These are phyloP conservation scores for Diaporthe amygdali DNA, from an alignment of 2,329 filamentous ascomycete genomes.

Conservation along the genomic window DNA sequence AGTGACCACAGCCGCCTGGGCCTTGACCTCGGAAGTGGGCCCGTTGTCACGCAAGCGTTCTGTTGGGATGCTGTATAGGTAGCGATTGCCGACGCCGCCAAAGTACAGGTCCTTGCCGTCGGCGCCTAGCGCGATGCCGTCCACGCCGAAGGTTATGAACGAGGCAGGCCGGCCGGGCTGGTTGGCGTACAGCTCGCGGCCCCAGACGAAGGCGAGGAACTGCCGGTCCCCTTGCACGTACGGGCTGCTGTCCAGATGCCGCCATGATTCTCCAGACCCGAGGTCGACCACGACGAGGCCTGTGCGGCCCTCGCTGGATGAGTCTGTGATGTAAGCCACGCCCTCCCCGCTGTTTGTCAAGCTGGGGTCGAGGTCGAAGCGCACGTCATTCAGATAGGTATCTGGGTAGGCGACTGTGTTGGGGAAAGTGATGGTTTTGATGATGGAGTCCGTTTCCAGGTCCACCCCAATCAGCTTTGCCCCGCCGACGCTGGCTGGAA, in stretches of 20 bases:
- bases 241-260: slow-evolving; percentile 49
- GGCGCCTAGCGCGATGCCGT: slow-evolving; percentile 55
- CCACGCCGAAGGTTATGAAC: slow-evolving; percentile 49
- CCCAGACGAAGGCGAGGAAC: slow-evolving; percentile 55
- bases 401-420: slow-evolving; percentile 47
- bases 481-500: slow-evolving; percentile 50
- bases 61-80: slow-evolving; percentile 46
- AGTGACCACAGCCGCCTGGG: slow-evolving; percentile 46
- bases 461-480: slow-evolving; percentile 56
- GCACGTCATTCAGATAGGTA: slow-evolving; percentile 58
- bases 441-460: slow-evolving; percentile 47
- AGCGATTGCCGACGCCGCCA: slow-evolving; percentile 46
- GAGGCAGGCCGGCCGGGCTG: slow-evolving; percentile 34
- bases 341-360: slow-evolving; percentile 48
- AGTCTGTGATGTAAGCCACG: slow-evolving; percentile 59
- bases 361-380: slow-evolving; percentile 53
- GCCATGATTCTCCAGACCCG: slow-evolving; percentile 52
- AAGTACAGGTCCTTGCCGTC: slow-evolving; percentile 54
- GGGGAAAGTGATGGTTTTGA: slow-evolving; percentile 57
- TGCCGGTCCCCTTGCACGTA: slow-evolving; percentile 47
- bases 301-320: slow-evolving; percentile 51
- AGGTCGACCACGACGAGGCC: slow-evolving; percentile 56
- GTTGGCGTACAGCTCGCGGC: slow-evolving; percentile 48
- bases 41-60: slow-evolving; percentile 44
- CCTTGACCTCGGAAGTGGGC: slow-evolving; percentile 45